Conservation (phyloP, 2,329 filamentous ascomycete genomes). For the Coleophoma cylindrospora region DNA sequence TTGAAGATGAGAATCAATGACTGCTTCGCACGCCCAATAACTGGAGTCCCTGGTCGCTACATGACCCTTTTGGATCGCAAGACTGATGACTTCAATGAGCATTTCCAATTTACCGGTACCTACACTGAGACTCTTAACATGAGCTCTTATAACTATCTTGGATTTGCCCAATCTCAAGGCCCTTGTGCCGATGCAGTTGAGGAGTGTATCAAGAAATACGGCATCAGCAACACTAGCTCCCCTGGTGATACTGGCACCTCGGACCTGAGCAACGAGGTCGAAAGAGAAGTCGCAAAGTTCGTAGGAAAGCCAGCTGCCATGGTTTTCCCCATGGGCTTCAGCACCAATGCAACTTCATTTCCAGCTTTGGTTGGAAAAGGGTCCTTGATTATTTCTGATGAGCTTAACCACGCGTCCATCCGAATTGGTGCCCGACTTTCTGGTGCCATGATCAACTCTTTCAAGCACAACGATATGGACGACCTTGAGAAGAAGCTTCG, state of each 20-base stretch:
- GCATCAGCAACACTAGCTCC: conserved; percentile 76
- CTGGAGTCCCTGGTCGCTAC: conserved; percentile 88
- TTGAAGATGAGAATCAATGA: conserved; percentile 95
- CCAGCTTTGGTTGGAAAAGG: conserved; percentile 89
- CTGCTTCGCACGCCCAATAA: conserved; percentile 88
- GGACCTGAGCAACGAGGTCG: conserved; percentile 83
- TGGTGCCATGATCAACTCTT: conserved; percentile 89
- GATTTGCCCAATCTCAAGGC: conserved; percentile 95
- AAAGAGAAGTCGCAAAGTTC: conserved; percentile 83
- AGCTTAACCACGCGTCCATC: conserved; percentile 97
- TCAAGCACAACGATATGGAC: conserved; percentile 95
- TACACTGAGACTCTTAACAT: conserved; percentile 94
- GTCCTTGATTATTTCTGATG: conserved; percentile 91
- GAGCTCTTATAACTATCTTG: conserved; percentile 99
- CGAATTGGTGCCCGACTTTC: conserved; percentile 91
- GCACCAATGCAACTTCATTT: conserved; percentile 91
- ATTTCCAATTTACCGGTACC: conserved; percentile 84
- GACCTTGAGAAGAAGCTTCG: conserved; percentile 82
- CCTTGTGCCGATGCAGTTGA: conserved; percentile 94
- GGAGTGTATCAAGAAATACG: conserved; percentile 77
- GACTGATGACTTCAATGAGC: conserved; percentile 86
- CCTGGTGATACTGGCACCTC: conserved; percentile 81
- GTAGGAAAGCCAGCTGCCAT: conserved; percentile 92
- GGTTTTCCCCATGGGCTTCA: conserved; percentile 99
- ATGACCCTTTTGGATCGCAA: conserved; percentile 90